Base-by-base conservation (phyloP, 345 rosid species). In the Litchi chinensis region DNA sequence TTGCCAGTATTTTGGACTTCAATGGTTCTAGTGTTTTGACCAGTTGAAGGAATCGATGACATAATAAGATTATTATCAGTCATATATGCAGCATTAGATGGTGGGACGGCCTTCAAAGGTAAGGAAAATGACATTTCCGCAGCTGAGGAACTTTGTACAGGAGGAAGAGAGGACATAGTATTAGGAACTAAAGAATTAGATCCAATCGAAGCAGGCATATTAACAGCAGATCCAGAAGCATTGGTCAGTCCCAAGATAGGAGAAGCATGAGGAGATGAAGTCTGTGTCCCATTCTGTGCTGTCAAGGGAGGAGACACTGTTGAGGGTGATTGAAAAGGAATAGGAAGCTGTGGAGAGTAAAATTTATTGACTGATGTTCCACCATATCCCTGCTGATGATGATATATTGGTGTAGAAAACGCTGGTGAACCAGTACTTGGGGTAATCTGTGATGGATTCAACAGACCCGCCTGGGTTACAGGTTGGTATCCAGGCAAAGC, bases 321-420 rank as follows among this genome's bases (percentile, higher is more conserved):
- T 7, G 79, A 78, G 10, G 76, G 66, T 18, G 66, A 74, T 18
- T 83, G 79, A n/a, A 72, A 60, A 80, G 84, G 67, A 46, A 70
- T 32, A 28, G 78, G 68, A 24, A 65, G 22, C 41, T 40, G 78
- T 28, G 80, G 68, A 77, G 73, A 22, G 65, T 56, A 44, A 70
- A 70, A 72, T 65, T 24, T 48, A 72, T 75, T 76, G 70, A 22
- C 44, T 22, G 73, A 46, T 32, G 74, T 46, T 72, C 77, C 82
- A 56, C n/a, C 39, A 46, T 74, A 75, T 57, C 77, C 82, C 70
- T 76, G 86, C 82, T 65, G 60, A 75, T 76, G 86, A 80, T 65
- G 60, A 77, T 76, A 46, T 68, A 59, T 46, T 10, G 79, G 79
- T 7, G 60, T 5, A 2, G 80, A 63, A 76, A 77, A 70, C n/a